These are phyloP conservation scores for Fistulinella prunicolor DNA, from an alignment of 768 basidiomycete species.

Conservation along the genomic window DNA sequence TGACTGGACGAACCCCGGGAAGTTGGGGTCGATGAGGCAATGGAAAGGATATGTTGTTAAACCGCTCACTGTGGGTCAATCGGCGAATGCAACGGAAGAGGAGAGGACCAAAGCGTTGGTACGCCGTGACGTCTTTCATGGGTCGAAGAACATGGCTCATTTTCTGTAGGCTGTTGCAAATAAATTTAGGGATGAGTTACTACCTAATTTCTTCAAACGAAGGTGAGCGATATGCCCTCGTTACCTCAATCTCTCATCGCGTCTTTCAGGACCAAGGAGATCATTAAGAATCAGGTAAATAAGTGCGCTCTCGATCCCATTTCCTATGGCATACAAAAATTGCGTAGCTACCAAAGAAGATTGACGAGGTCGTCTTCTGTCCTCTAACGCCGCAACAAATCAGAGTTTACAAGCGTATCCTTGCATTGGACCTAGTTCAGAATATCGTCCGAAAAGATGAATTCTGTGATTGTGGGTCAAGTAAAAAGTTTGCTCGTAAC, in stretches of 20 bases:
- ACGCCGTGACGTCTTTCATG: conserved; percentile 11
- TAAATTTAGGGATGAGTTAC: conserved; percentile 58
- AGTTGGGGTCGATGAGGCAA: conserved; percentile 65
- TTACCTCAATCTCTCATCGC: neutral
- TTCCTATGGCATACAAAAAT: neutral
- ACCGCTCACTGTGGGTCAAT: conserved; percentile 69
- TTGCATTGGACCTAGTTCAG: conserved; percentile 63
- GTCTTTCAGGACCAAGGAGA: conserved; percentile 62
- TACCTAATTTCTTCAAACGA: conserved; percentile 83
- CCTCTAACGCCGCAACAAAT: conserved; percentile 74
- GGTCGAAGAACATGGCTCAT: conserved; percentile 1
- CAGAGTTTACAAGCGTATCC: conserved; percentile 66
- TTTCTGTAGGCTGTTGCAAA: conserved; percentile 51
- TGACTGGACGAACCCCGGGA: conserved; percentile 87
- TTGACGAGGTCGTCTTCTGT: conserved; percentile 91
- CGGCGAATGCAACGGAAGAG: conserved; percentile 58
- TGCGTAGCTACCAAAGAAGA: conserved; percentile 77
- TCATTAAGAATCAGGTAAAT: conserved; percentile 64
- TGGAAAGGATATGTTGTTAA: conserved; percentile 74
- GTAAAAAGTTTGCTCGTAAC: conserved; percentile 43
- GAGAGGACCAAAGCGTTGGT: conserved; percentile 56
- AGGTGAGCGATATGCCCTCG: conserved; percentile 42
- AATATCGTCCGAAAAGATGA: conserved; percentile 71
- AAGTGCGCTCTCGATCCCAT: neutral
- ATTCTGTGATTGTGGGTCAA: conserved; percentile 67